Evolutionary conservation across 495 filamentous ascomycete genomes (phyloP).

Genomic region (Penicilliopsis zonata): DNA sequence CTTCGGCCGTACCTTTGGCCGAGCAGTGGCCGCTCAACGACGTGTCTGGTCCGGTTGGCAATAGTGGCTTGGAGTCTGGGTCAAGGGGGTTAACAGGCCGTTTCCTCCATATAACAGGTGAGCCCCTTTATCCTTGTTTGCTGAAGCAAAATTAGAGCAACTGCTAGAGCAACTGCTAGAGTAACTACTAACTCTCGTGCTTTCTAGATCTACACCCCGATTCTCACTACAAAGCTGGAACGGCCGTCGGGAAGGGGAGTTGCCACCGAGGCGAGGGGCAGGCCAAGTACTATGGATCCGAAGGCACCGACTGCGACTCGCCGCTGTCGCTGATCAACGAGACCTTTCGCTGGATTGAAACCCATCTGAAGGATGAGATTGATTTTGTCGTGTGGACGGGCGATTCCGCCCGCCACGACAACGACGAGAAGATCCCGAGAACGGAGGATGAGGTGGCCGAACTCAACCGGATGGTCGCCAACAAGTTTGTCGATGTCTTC

Average conservation of each 20-base stretch:
- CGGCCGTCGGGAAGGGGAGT: constrained; percentile 53
- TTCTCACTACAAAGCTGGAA: constrained; percentile 64
- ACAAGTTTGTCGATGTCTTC: constrained; percentile 68
- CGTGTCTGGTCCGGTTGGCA: no score
- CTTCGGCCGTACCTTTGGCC: constrained; percentile 1
- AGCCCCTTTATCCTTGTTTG: neutral
- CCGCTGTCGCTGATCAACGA: constrained; percentile 70
- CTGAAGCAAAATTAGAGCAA: constrained; percentile 1
- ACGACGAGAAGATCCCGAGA: constrained; percentile 74
- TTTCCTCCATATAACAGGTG: constrained; percentile 94
- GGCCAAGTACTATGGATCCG: constrained; percentile 71
- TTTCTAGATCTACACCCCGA: constrained; percentile 93
- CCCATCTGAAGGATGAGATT: constrained; percentile 67
- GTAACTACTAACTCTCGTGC: constrained; percentile 2
- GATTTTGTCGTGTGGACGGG: constrained; percentile 98
- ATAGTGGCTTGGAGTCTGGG: constrained; percentile 5
- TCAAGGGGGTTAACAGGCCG: constrained; percentile 40
- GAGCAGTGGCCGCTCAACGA: constrained; percentile 8
- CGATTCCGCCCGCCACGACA: constrained; percentile 91
- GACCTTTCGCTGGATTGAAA: constrained; percentile 86
- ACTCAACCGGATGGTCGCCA: constrained; percentile 61
- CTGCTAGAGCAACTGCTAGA: neutral
- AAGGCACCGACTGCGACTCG: constrained; percentile 79
- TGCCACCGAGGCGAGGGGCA: constrained; percentile 73
- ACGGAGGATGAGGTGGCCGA: constrained; percentile 57